These are phyloP conservation scores for Coniferiporia sulphurascens DNA, from an alignment of 1,284 basidiomycete genomes.

Conservation along the genomic window DNA sequence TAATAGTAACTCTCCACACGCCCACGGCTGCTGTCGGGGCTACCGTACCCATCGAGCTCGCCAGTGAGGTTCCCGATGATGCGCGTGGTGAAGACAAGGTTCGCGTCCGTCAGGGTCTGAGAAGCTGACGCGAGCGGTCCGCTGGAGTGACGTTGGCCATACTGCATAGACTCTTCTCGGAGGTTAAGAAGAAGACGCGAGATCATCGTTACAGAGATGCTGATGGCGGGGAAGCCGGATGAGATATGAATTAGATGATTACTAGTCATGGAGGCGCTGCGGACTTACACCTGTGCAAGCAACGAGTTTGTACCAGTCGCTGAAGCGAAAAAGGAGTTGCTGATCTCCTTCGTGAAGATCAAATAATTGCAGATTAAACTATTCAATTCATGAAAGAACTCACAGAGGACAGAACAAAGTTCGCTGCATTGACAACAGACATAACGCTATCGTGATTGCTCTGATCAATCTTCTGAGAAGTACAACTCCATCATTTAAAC, in stretches of 20 bases:
- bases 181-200: conserved; percentile 17
- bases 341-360: neutral
- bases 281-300: conserved; percentile 15
- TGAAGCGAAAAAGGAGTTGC: conserved; percentile 13
- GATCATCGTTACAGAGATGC: conserved; percentile 16
- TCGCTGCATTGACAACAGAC: conserved; percentile 15
- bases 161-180: conserved; percentile 10
- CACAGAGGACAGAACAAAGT: conserved; percentile 9
- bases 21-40: neutral
- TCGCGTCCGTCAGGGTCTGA: conserved; percentile 14
- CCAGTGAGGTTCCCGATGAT: conserved; percentile 16
- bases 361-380: neutral
- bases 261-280: neutral
- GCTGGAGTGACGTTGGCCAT: neutral
- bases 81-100: conserved; percentile 17
- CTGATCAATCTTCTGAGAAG: neutral
- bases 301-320: conserved; percentile 16
- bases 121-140: neutral
- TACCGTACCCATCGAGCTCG: conserved; percentile 8
- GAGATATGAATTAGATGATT: too few relatives aligned
- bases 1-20: conserved; percentile 5
- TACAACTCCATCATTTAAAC: neutral
- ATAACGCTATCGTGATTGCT: conserved; percentile 5
- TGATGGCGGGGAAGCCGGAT: neutral
- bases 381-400: neutral